Evolutionary conservation across 257 asterid species (phyloP).

Genomic region (Solanum rostratum): DNA sequence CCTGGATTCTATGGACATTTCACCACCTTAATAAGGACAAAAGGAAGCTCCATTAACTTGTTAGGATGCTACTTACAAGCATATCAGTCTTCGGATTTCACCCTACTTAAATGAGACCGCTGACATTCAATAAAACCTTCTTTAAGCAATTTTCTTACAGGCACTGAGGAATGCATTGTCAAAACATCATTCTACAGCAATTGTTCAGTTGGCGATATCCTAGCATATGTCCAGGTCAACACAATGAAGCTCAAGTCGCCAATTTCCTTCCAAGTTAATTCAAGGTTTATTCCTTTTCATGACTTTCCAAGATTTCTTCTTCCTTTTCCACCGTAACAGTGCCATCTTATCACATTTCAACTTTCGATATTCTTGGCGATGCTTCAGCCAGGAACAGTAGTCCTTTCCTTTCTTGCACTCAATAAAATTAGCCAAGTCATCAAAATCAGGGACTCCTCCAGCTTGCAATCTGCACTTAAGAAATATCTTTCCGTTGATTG

Average conservation of each 20-base stretch:
- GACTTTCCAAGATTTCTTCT: conserved; percentile 43
- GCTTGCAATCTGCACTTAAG: conserved; percentile 30
- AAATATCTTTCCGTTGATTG: conserved; percentile 52
- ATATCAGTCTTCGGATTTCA: background rate
- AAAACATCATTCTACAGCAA: background rate
- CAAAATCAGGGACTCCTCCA: conserved; percentile 15
- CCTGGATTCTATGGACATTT: background rate
- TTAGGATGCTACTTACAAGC: background rate
- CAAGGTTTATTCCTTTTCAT: conserved; percentile 16
- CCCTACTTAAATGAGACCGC: background rate
- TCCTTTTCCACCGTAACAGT: conserved; percentile 52
- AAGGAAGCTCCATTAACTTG: background rate
- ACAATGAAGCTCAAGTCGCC: background rate
- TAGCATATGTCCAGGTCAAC: background rate
- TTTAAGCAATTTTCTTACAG: background rate
- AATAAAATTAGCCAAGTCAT: conserved; percentile 50
- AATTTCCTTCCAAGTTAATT: background rate
- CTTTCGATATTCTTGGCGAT: conserved; percentile 37
- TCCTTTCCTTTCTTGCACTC: conserved; percentile 67
- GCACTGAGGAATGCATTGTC: background rate
- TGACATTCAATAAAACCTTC: background rate
- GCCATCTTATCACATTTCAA: conserved; percentile 49
- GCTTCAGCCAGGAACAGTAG: conserved; percentile 54
- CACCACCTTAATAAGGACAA: background rate
- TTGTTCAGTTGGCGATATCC: background rate